phyloP scores from a whole-genome alignment of 2,329 filamentous ascomycete genomes.

The Hypoxylon sp. region DNA sequence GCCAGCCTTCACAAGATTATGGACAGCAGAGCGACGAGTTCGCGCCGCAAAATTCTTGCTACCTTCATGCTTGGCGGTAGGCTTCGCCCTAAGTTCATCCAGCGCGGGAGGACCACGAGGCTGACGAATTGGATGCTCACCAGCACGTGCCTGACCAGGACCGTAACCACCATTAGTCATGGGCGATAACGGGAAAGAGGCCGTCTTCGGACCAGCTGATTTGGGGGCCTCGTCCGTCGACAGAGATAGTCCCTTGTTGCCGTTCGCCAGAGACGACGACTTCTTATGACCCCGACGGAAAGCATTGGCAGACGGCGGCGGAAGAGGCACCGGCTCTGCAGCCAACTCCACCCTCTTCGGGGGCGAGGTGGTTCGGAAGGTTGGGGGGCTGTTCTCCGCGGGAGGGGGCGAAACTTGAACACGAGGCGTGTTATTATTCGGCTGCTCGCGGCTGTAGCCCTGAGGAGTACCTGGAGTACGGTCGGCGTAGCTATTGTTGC shows the following conservation, averaged over 20 bases:
- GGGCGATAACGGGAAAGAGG: constrained; percentile 83
- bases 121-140: constrained; percentile 93
- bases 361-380: constrained; percentile 74
- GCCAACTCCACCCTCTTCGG: constrained; percentile 78
- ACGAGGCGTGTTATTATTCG: constrained; percentile 73
- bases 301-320: constrained; percentile 88
- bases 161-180: constrained; percentile 84
- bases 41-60: constrained; percentile 98
- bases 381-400: constrained; percentile 65
- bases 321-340: constrained; percentile 76
- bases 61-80: constrained; percentile 92
- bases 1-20: constrained; percentile 91
- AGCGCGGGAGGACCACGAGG: constrained; percentile 91
- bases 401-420: constrained; percentile 87
- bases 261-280: constrained; percentile 77
- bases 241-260: constrained; percentile 65
- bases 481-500: constrained; percentile 57
- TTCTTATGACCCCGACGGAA: constrained; percentile 97
- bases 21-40: constrained; percentile 90
- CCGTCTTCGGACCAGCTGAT: constrained; percentile 80
- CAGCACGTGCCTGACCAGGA: constrained; percentile 90
- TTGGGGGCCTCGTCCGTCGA: constrained; percentile 63
- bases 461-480: constrained; percentile 58
- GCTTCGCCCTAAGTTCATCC: constrained; percentile 90
- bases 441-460: constrained; percentile 57